These are phyloP conservation scores for Achaetomiella virescens DNA, from an alignment of 495 filamentous ascomycete genomes.

Conservation along the genomic window DNA sequence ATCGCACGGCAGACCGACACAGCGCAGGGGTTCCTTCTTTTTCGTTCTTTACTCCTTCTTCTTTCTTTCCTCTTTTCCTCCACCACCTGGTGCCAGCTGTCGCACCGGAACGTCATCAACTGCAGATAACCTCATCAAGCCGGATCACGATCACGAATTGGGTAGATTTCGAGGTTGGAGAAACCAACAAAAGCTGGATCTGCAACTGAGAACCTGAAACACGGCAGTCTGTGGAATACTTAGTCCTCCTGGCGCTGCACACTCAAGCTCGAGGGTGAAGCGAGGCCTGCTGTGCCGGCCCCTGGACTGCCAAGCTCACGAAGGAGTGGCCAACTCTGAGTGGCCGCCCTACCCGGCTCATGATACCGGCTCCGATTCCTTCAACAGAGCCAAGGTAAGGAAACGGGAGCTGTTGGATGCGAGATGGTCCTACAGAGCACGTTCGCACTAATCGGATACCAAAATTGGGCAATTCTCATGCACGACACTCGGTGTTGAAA, in stretches of 20 bases:
- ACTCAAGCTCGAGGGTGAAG: not conserved
- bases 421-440: not conserved
- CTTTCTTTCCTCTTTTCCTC: too few species aligned
- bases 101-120: too few species aligned
- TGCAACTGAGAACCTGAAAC: conserved; percentile 14
- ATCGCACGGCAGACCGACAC: too few species aligned
- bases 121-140: too few species aligned
- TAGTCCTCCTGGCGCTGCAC: conserved; percentile 10
- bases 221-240: conserved; percentile 6
- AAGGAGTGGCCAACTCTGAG: not conserved
- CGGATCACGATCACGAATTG: too few species aligned
- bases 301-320: conserved; percentile 10
- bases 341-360: conserved; percentile 10
- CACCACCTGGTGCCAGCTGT: too few species aligned
- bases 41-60: too few species aligned
- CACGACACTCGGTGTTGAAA: conserved; percentile 7
- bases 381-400: not conserved
- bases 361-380: not conserved
- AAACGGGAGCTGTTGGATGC: not conserved
- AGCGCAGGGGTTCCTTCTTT: too few species aligned
- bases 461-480: conserved; percentile 5
- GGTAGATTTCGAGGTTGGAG: not conserved
- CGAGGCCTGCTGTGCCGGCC: not conserved
- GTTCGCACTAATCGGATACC: not conserved
- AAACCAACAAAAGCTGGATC: not conserved